These are phyloP conservation scores for Trametes cingulata DNA, from an alignment of 768 basidiomycete species.

Conservation along the genomic window DNA sequence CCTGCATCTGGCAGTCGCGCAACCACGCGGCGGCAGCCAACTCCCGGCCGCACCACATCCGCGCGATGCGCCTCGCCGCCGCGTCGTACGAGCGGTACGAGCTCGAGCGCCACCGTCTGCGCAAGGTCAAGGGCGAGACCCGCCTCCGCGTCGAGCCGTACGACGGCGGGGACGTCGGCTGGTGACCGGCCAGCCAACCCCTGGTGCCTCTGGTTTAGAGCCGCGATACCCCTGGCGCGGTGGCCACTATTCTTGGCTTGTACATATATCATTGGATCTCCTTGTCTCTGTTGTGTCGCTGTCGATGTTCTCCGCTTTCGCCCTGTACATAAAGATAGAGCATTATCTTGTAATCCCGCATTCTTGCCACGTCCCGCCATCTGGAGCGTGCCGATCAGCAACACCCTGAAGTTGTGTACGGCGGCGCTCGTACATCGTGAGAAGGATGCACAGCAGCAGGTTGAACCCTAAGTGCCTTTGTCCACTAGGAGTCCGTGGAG, in stretches of 20 bases:
- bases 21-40: slow-evolving; percentile 81
- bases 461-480: too few relatives aligned
- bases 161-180: slow-evolving; percentile 65
- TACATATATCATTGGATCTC: too few relatives aligned
- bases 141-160: slow-evolving; percentile 62
- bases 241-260: not conserved
- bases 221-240: not conserved
- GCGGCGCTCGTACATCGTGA: too few relatives aligned
- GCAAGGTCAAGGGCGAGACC: slow-evolving; percentile 62
- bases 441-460: too few relatives aligned
- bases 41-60: slow-evolving; percentile 75
- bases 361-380: too few relatives aligned
- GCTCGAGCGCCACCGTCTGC: slow-evolving; percentile 73
- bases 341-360: not conserved
- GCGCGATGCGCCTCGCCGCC: slow-evolving; percentile 80
- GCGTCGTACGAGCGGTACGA: slow-evolving; percentile 76
- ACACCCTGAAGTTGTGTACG: too few relatives aligned
- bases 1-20: slow-evolving; percentile 94
- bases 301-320: not conserved
- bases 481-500: too few relatives aligned
- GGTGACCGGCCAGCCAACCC: slow-evolving; percentile 41
- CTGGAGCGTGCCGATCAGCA: too few relatives aligned
- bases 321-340: not conserved
- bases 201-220: too few relatives aligned
- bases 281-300: not conserved